Base-by-base conservation (phyloP, 176 grass and related monocot species). In the Musa itinerans region DNA sequence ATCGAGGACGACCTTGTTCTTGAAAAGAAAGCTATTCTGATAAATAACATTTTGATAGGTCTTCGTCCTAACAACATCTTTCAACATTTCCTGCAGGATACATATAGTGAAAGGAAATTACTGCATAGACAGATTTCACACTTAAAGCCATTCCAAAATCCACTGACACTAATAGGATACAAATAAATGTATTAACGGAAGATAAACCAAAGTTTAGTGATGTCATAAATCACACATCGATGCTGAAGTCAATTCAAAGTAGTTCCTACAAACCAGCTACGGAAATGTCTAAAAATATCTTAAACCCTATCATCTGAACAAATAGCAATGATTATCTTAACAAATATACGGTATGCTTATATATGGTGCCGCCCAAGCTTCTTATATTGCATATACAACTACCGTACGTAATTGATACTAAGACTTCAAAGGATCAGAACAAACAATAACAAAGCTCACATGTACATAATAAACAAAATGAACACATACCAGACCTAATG, bases 1-100 rank as follows among this genome's bases (percentile, higher is more conserved):
- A 83, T 99, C 95, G 73, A 99, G 95, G 23, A 94, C 95, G 15
- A 94, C 78, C 84, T 99, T 99, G 70, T 99, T 78, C 84, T 99
- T 94, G 80, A 99, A 82, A 69, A 99, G 88, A 86, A 94, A 99
- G 65, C 52, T 74, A 67, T 86, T 99, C 76, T 92, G 95, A 51
- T 83, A 89, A 27, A 98, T 98, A 53, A 91, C 95, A 86, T 99
- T 99, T 68, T 92, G 90, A 71, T 99, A 99, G 9, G 95, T 88
- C 69, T 83, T 92, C 56, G 91, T 99, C 16, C 88, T 80, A 53
- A 94, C 90, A 58, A 83, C 85, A 78, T 99, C 95, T 85, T 99
- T 99, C 26, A 99, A 74, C 90, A 99, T 99, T 89, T 94, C 95
- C 94, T 98, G 88, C 78, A 86, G 73, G 52, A 10, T 51, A 11